A percentile compares a stretch with the other conserved stretches of the same genome.
These are phyloP conservation scores for Calcarisporium arbuscula DNA, from an alignment of 2,329 filamentous ascomycete species.

Conservation along the genomic window DNA sequence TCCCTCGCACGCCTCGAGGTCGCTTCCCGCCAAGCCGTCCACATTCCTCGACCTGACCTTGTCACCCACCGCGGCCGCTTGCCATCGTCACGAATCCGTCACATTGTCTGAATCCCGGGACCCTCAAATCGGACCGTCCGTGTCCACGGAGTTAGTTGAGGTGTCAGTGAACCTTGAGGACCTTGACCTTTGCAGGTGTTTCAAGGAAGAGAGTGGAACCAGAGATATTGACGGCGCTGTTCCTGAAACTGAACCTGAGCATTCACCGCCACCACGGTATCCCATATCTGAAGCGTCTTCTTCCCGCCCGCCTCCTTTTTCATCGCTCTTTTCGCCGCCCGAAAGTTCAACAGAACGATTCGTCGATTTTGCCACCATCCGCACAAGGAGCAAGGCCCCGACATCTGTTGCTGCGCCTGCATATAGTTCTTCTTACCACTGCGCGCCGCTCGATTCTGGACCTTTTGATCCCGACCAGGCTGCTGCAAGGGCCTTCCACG, in stretches of 20 bases:
- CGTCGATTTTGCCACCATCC: conserved; percentile 24
- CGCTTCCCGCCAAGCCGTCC: no score
- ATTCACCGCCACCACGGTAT: conserved; percentile 54
- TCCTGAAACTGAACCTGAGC: conserved; percentile 27
- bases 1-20: no score
- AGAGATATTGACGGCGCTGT: conserved; percentile 10
- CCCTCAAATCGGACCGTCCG: conserved; percentile 26
- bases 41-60: conserved; percentile 6
- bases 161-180: conserved; percentile 19
- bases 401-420: conserved; percentile 45
- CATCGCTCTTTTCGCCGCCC: conserved; percentile 47
- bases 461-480: conserved; percentile 30
- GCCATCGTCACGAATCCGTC: conserved; percentile 23
- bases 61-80: conserved; percentile 10
- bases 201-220: conserved; percentile 14
- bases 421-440: no score
- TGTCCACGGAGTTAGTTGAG: conserved; percentile 28
- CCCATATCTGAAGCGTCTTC: conserved; percentile 47
- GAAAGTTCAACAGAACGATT: conserved; percentile 29
- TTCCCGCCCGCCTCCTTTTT: conserved; percentile 53
- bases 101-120: conserved; percentile 30
- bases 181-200: conserved; percentile 14
- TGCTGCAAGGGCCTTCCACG: conserved; percentile 35
- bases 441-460: conserved; percentile 30
- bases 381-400: conserved; percentile 22